phyloP scores from a whole-genome alignment of 441 rosid species.

The Flueggea neowawraea region DNA sequence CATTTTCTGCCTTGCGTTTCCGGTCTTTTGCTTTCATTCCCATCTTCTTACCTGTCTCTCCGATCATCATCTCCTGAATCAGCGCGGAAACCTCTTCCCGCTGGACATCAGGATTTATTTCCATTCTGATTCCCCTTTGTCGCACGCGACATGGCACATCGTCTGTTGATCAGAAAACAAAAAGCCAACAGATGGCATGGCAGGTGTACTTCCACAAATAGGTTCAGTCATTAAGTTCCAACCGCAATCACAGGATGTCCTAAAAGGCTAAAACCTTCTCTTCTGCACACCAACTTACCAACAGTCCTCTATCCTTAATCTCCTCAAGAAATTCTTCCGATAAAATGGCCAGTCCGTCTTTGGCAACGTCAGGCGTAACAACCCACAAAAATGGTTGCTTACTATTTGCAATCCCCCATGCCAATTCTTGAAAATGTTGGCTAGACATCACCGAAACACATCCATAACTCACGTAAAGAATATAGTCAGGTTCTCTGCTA shows the following conservation, averaged over 20 bases:
- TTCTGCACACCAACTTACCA: too few species aligned
- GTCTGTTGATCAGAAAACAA: conserved; percentile 51
- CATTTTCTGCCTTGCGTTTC: conserved; percentile 24
- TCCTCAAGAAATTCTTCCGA: too few species aligned
- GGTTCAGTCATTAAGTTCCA: conserved; percentile 53
- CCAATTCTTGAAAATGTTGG: conserved; percentile 24
- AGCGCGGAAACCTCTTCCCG: conserved; percentile 12
- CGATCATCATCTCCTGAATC: conserved; percentile 23
- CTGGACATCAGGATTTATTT: conserved; percentile 23
- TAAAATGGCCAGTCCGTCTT: too few species aligned
- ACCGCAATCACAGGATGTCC: conserved; percentile 10
- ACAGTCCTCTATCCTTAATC: too few species aligned
- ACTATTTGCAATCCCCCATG: conserved; percentile 46
- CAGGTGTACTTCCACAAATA: conserved; percentile 32
- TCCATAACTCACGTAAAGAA: conserved; percentile 26
- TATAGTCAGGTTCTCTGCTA: too few species aligned
- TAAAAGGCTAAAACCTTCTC: too few species aligned
- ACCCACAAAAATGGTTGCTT: conserved; percentile 40
- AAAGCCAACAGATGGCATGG: conserved; percentile 42
- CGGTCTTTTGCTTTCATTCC: conserved; percentile 19
- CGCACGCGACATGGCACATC: conserved; percentile 31
- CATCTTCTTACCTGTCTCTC: conserved; percentile 19
- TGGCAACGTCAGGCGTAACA: conserved; percentile 27
- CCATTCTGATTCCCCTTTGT: conserved; percentile 26
- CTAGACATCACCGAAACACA: conserved; percentile 16